phyloP scores from a whole-genome alignment of 1,284 basidiomycete species.

The Papiliotrema laurentii region DNA sequence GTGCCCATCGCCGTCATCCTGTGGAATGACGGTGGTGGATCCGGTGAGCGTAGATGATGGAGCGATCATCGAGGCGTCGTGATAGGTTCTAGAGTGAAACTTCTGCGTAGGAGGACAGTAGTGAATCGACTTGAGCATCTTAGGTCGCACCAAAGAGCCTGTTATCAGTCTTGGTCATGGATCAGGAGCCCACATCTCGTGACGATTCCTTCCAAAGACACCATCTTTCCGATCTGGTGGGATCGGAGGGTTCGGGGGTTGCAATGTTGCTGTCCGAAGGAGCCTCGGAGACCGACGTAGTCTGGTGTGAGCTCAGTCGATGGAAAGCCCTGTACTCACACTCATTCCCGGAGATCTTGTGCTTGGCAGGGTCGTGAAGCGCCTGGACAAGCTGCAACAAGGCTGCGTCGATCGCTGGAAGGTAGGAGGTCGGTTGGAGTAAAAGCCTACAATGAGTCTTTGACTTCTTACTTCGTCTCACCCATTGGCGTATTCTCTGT shows the following conservation, averaged over 20 bases:
- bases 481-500: slow-evolving; percentile 63
- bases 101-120: slow-evolving; percentile 81
- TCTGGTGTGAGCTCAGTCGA: slow-evolving; percentile 34
- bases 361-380: slow-evolving; percentile 73
- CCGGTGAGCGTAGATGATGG: slow-evolving; percentile 51
- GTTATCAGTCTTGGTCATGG: slow-evolving; percentile 1
- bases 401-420: slow-evolving; percentile 90
- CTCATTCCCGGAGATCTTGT: slow-evolving; percentile 71
- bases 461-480: slow-evolving; percentile 17
- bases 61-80: slow-evolving; percentile 82
- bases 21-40: slow-evolving; percentile 86
- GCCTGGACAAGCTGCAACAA: slow-evolving; percentile 70
- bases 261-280: slow-evolving; percentile 98
- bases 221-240: slow-evolving; percentile 89
- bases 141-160: slow-evolving; percentile 91
- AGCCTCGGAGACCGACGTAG: slow-evolving; percentile 90
- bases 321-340: slow-evolving; percentile 42
- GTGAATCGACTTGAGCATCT: slow-evolving; percentile 95
- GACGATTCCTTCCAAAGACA: slow-evolving; percentile 96
- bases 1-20: slow-evolving; percentile 85
- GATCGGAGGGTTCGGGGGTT: slow-evolving; percentile 89
- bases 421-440: slow-evolving; percentile 78
- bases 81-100: slow-evolving; percentile 87
- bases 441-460: slow-evolving; percentile 58
- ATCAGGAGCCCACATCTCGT: slow-evolving; percentile 67